phyloP scores from a whole-genome alignment of 1,139 yeast genomes.

The Pichia sp. region DNA sequence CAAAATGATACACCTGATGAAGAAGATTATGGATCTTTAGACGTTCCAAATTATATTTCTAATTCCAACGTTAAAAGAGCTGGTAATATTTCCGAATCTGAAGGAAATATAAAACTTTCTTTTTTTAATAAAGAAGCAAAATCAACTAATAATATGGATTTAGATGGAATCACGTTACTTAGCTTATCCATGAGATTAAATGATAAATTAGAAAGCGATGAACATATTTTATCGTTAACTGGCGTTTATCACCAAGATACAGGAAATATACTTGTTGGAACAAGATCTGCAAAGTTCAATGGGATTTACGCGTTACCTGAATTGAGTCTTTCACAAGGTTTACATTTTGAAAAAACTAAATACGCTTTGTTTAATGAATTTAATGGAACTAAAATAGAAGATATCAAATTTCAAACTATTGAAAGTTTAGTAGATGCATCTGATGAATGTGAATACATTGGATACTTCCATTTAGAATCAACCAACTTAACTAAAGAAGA shows the following conservation, averaged over 20 bases:
- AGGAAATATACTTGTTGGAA: slow-evolving; percentile 60
- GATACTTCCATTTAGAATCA: slow-evolving; percentile 62
- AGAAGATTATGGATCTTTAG: slow-evolving; percentile 6
- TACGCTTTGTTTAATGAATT: slow-evolving; percentile 35
- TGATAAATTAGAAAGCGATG: slow-evolving; percentile 40
- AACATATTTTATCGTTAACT: slow-evolving; percentile 42
- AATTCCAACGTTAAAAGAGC: slow-evolving; percentile 12
- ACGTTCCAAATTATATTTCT: not conserved
- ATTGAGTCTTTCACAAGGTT: slow-evolving; percentile 38
- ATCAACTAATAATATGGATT: slow-evolving; percentile 6
- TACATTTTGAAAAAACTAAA: slow-evolving; percentile 38
- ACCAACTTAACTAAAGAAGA: slow-evolving; percentile 49
- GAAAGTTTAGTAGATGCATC: slow-evolving; percentile 35
- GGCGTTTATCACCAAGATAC: slow-evolving; percentile 69
- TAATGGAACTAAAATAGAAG: slow-evolving; percentile 38
- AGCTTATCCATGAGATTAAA: slow-evolving; percentile 25
- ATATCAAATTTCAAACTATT: slow-evolving; percentile 30
- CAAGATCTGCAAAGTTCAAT: slow-evolving; percentile 68
- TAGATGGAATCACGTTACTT: slow-evolving; percentile 22
- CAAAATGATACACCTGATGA: slow-evolving; percentile 10
- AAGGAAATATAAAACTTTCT: slow-evolving; percentile 19
- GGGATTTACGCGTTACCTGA: slow-evolving; percentile 60
- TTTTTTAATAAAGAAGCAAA: slow-evolving; percentile 14
- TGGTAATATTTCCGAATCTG: slow-evolving; percentile 29
- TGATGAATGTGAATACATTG: slow-evolving; percentile 63